Evolutionary conservation across 768 basidiomycete species (phyloP), one percentile per base, ranked within the genome.

Genomic region (Clavaria fumosa): DNA sequence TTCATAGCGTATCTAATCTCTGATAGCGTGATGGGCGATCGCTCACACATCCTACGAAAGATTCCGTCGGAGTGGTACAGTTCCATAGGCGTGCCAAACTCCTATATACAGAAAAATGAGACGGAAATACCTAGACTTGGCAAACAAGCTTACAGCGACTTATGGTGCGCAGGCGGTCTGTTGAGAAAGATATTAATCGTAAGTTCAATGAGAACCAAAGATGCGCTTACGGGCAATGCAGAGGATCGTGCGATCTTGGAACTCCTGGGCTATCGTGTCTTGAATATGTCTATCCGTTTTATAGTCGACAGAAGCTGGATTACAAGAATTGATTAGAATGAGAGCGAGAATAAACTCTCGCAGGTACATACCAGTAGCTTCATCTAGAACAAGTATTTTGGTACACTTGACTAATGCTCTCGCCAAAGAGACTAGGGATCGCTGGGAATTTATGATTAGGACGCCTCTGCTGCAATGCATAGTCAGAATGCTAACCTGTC

Each of bases 271-370:
- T 43, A 96, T 93, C 4, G 90, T 93, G 44, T 81, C 70, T 52
- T 95, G 90, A 42, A 97, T 89, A 53, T 83, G 84, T 41, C 75
- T 62, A 59, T 95, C 90, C 1, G 86, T 91, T 56, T 84, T 84
- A 46, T 78, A 81, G 47, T 89, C 85, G 20, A 89, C 83, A 9
- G 80, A 82, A n/a, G 83, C 83, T 70, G 39, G 23, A 20, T 41
- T 14, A 32, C 37, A 39, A 43, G 36, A 4, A 30, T 20, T 18
- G n/a, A n/a, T n/a, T n/a, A 37, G 1, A 12, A 41, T 3, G 32
- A 31, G 38, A 15, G 20, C 4, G 27, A 33, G 31, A 32, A 12
- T 7, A 28, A 18, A 31, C 36, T n/a, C 28, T 23, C n/a, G n/a
- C n/a, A 19, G 24, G 30, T n/a, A 37, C 47, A 33, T 46, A 71